Percentiles rank a stretch among this genome's conserved stretches.
These are phyloP conservation scores for Cercospora canescens DNA, from an alignment of 2,329 filamentous ascomycete species.

Conservation along the genomic window DNA sequence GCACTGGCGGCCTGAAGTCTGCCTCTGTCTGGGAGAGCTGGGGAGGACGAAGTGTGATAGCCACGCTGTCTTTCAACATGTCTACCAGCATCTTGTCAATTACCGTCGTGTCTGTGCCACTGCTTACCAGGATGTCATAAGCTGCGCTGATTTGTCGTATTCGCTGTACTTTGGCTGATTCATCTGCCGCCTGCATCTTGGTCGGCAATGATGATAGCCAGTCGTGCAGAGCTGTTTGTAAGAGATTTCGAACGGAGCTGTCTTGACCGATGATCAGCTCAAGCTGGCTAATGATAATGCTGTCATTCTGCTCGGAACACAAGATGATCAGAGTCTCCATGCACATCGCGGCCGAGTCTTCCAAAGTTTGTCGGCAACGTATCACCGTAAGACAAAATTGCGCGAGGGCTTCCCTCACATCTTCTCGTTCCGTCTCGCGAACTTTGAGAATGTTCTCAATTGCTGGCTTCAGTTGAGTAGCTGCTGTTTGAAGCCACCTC, in stretches of 20 bases:
- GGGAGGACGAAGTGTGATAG: slow-evolving; percentile 44
- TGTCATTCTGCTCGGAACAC: slow-evolving; percentile 51
- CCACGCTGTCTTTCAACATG: slow-evolving; percentile 73
- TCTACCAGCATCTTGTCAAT: slow-evolving; percentile 67
- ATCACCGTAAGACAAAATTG: slow-evolving; percentile 72
- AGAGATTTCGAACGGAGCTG: slow-evolving; percentile 59
- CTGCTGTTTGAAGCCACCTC: slow-evolving; percentile 76
- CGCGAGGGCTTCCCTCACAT: slow-evolving; percentile 68
- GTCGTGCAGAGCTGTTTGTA: slow-evolving; percentile 72
- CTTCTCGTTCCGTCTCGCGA: slow-evolving; percentile 66
- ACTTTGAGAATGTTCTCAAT: slow-evolving; percentile 76
- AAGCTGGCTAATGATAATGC: slow-evolving; percentile 44
- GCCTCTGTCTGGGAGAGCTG: slow-evolving; percentile 15
- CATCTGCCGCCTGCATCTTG: slow-evolving; percentile 80
- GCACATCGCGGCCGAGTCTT: slow-evolving; percentile 68
- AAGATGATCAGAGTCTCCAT: slow-evolving; percentile 80
- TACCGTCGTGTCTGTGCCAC: slow-evolving; percentile 65
- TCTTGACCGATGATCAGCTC: slow-evolving; percentile 64
- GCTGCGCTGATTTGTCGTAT: slow-evolving; percentile 76
- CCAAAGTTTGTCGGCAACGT: slow-evolving; percentile 72
- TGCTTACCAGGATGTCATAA: slow-evolving; percentile 63
- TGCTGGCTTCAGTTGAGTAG: slow-evolving; percentile 78
- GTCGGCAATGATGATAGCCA: slow-evolving; percentile 82
- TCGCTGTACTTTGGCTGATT: slow-evolving; percentile 69
- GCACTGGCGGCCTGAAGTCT: slow-evolving; percentile 19